These are phyloP conservation scores for Verticillium alfalfae DNA, from an alignment of 2,329 filamentous ascomycete species.

Conservation along the genomic window DNA sequence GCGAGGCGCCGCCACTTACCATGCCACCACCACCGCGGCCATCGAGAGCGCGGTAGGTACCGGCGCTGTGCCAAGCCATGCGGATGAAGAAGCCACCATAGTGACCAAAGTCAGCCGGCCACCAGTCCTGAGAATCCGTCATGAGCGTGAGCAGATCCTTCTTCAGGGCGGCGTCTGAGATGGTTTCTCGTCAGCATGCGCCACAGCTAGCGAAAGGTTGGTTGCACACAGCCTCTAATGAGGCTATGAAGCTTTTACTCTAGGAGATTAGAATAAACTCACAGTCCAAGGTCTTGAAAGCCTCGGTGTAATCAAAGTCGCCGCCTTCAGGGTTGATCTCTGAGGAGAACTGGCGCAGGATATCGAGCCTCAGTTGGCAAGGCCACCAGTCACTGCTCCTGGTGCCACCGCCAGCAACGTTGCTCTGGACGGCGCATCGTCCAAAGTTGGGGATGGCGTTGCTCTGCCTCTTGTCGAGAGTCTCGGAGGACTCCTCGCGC, in stretches of 20 bases:
- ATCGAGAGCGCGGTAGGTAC: conserved; percentile 70
- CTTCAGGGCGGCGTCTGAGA: conserved; percentile 49
- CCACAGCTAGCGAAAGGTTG: background rate
- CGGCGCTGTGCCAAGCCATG: conserved; percentile 75
- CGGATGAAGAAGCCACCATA: conserved; percentile 76
- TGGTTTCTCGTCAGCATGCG: background rate
- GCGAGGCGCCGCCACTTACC: conserved; percentile 9
- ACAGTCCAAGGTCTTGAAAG: conserved; percentile 69
- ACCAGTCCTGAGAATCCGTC: conserved; percentile 76
- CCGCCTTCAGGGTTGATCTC: conserved; percentile 57
- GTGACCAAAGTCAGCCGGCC: conserved; percentile 77
- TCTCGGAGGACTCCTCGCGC: background rate
- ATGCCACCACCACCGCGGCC: conserved; percentile 69
- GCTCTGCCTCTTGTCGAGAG: background rate
- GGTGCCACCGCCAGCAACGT: conserved; percentile 57
- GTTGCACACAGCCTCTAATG: background rate
- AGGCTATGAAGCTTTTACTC: background rate
- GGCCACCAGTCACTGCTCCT: conserved; percentile 72
- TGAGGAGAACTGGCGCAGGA: conserved; percentile 65
- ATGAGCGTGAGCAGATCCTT: conserved; percentile 65
- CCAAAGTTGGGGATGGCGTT: background rate
- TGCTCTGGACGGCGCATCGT: conserved; percentile 16
- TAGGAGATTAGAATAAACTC: conserved; percentile 16
- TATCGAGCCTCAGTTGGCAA: conserved; percentile 59
- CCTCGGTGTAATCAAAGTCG: conserved; percentile 66